These are phyloP conservation scores for Kwoniella dendrophila DNA, from an alignment of 768 basidiomycete species.

Conservation along the genomic window DNA sequence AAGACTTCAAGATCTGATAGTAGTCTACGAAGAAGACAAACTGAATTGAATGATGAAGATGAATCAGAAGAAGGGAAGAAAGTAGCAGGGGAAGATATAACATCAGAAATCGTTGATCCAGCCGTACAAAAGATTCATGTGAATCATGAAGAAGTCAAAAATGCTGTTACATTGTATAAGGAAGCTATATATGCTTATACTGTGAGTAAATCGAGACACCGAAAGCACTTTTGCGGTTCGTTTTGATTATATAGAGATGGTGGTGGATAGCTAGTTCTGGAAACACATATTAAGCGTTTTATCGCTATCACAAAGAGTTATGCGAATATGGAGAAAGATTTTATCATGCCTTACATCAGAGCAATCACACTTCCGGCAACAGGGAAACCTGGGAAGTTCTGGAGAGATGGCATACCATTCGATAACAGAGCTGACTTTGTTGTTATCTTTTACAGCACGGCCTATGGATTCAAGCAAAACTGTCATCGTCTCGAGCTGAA, in stretches of 20 bases:
- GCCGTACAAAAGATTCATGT: background rate
- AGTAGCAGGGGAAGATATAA: slow-evolving; percentile 1
- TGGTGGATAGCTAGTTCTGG: too few species aligned
- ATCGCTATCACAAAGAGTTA: too few species aligned
- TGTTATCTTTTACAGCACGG: slow-evolving; percentile 10
- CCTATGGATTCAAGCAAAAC: slow-evolving; percentile 26
- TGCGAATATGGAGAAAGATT: too few species aligned
- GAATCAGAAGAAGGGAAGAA: slow-evolving; percentile 19
- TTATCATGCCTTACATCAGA: too few species aligned
- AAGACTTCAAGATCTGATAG: slow-evolving; percentile 6
- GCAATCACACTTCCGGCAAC: too few species aligned
- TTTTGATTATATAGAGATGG: background rate
- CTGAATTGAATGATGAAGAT: slow-evolving; percentile 9
- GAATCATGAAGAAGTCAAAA: background rate
- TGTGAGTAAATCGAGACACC: slow-evolving; percentile 13
- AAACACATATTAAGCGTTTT: too few species aligned
- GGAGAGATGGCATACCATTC: too few species aligned
- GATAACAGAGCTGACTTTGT: background rate
- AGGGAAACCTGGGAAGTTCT: too few species aligned
- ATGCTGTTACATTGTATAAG: slow-evolving; percentile 12
- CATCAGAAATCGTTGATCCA: background rate
- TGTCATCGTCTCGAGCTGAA: slow-evolving; percentile 21
- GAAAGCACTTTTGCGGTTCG: too few species aligned
- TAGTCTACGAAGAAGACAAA: slow-evolving; percentile 3
- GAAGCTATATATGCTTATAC: slow-evolving; percentile 30